Percentiles rank a stretch among this genome's conserved stretches.
These are phyloP conservation scores for Coemansia sp. DNA, from an alignment of 192 early-diverging fungal species.

Conservation along the genomic window DNA sequence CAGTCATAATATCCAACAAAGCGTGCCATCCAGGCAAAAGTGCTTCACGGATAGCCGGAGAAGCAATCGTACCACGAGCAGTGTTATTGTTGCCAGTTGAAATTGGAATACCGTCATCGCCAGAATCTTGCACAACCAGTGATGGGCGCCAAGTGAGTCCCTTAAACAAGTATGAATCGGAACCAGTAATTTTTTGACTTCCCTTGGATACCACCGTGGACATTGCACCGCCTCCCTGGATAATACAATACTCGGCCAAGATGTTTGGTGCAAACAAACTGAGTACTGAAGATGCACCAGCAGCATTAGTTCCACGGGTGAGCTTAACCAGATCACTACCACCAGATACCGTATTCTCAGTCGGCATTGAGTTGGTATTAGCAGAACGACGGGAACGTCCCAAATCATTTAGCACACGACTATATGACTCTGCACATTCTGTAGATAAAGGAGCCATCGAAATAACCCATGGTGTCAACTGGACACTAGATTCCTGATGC, in stretches of 20 bases:
- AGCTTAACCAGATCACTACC: conserved; percentile 22
- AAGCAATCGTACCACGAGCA: conserved; percentile 11
- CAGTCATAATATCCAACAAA: conserved; percentile 30
- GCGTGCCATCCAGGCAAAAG: conserved; percentile 44
- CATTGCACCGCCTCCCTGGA: conserved; percentile 33
- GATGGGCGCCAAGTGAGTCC: conserved; percentile 33
- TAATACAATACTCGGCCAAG: conserved; percentile 46
- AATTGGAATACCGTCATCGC: neutral
- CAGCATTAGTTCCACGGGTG: conserved; percentile 39
- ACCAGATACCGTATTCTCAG: no score
- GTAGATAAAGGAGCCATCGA: conserved; percentile 26
- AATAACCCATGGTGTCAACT: conserved; percentile 38
- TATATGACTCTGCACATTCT: conserved; percentile 37
- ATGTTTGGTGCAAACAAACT: conserved; percentile 24
- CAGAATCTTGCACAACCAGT: conserved; percentile 2
- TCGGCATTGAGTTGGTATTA: neutral
- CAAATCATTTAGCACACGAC: conserved; percentile 26
- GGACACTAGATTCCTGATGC: neutral
- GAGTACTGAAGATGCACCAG: conserved; percentile 21
- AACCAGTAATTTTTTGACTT: neutral
- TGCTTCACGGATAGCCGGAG: conserved; percentile 33
- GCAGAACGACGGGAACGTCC: conserved; percentile 13
- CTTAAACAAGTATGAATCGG: conserved; percentile 10
- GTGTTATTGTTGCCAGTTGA: neutral
- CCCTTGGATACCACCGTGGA: neutral